phyloP scores from a whole-genome alignment of 495 filamentous ascomycete species.

The Penicillium parvum region DNA sequence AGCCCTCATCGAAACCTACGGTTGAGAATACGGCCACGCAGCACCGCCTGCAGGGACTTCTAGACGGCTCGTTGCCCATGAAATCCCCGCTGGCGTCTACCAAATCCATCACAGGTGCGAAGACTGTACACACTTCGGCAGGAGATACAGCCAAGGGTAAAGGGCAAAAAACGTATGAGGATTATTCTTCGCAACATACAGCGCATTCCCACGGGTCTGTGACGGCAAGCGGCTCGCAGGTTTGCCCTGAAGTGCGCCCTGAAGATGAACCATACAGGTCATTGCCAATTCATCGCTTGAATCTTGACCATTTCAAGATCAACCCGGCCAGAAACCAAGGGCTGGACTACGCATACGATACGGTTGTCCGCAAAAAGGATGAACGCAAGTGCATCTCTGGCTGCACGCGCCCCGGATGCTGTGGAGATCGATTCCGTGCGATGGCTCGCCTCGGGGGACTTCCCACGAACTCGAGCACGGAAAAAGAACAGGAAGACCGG shows the following conservation, averaged over 20 bases:
- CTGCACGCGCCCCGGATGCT: constrained; percentile 73
- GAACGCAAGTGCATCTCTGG: constrained; percentile 73
- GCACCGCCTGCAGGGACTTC: constrained; percentile 32
- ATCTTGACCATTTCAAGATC: constrained; percentile 72
- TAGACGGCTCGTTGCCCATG: constrained; percentile 30
- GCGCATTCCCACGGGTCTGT: not conserved
- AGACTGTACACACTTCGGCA: not conserved
- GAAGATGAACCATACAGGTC: constrained; percentile 47
- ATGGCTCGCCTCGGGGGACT: constrained; percentile 50
- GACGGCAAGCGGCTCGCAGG: not conserved
- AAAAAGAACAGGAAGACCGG: constrained; percentile 44
- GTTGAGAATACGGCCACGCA: constrained; percentile 2
- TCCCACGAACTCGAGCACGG: constrained; percentile 13
- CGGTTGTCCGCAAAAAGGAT: constrained; percentile 68
- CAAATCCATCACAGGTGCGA: not conserved
- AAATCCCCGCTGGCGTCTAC: constrained; percentile 21
- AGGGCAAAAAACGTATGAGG: not conserved
- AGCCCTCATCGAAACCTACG: not conserved
- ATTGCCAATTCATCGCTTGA: constrained; percentile 48
- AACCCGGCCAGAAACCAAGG: constrained; percentile 74
- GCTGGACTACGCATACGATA: constrained; percentile 65
- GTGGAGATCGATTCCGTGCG: constrained; percentile 65
- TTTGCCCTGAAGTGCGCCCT: constrained; percentile 14
- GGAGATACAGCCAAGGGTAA: not conserved
- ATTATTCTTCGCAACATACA: not conserved